Evolutionary conservation across 192 early-diverging fungal genomes (phyloP), one percentile per base, ranked within the genome.

Genomic region (Coemansia sp.): DNA sequence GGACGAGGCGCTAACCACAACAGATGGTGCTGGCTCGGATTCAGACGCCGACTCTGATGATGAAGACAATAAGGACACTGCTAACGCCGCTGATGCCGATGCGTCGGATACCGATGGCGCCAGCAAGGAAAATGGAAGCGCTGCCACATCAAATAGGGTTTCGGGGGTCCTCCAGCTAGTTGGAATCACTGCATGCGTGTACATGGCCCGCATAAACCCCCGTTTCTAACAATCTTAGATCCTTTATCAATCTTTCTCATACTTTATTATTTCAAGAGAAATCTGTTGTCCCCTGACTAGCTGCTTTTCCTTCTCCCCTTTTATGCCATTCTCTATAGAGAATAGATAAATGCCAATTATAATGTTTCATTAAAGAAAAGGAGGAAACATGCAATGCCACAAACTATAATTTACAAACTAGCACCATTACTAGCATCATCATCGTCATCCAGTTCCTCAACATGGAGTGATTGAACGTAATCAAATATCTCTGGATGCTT

Each of bases 391-490:
- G 49, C 61, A n/a, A 54, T n/a, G 19, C 19, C 37, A 62, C 36
- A 48, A 61, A 21, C 2, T 7, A 19, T 40, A 41, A 11, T n/a
- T 49, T 43, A 32, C 32, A 32, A 32, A 4, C 0, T 32, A 32
- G 32, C 32, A 65, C 6, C 41, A 32, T 56, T 26, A 41, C 49
- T 48, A 49, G 45, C 54, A 3, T 67, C 68, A 2, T 32, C 73
- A 12, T 22, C 77, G 48, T 68, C 68, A 12, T 74, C 77, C 60
- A 74, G 37, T 55, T 73, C 72, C n/a, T 71, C 72, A 0, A 74
- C 77, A 68, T 80, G 77, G 54, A 80, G 46, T 3, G 72, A 73
- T 46, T 80, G 77, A 12, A 80, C 77, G 65, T 80, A 80, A 49
- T 80, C 72, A 39, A 74, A 80, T 10, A 69, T 42, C 21, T 74